phyloP scores from a whole-genome alignment of 495 filamentous ascomycete species.

The Cercophora newfieldiana region DNA sequence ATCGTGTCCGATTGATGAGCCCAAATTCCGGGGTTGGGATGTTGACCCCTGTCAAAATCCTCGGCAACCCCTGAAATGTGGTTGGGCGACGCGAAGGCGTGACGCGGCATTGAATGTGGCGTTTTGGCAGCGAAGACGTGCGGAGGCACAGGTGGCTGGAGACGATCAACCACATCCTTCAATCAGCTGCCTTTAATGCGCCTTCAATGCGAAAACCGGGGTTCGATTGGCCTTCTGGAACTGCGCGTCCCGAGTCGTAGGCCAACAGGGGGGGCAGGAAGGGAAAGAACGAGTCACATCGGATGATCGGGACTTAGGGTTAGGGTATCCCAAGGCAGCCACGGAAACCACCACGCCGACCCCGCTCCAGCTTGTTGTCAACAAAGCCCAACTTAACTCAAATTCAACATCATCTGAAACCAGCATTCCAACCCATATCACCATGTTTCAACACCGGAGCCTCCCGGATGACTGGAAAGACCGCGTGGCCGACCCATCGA shows the following conservation, averaged over 20 bases:
- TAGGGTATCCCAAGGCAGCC: too few relatives aligned
- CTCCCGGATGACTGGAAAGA: not conserved
- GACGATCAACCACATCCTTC: not conserved
- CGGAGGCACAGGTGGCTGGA: not conserved
- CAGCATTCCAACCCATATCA: not conserved
- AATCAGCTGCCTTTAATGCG: not conserved
- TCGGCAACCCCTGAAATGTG: not conserved
- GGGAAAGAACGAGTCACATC: too few relatives aligned
- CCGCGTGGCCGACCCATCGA: slow-evolving; percentile 9
- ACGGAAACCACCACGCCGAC: too few relatives aligned
- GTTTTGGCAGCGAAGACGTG: not conserved
- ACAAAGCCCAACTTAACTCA: too few relatives aligned
- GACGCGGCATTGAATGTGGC: not conserved
- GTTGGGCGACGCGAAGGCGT: not conserved
- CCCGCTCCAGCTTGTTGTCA: too few relatives aligned
- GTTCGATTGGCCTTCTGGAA: too few relatives aligned
- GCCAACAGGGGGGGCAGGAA: too few relatives aligned
- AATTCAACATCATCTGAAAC: not conserved
- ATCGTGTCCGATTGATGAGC: not conserved
- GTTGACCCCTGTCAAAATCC: not conserved
- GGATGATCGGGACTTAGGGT: too few relatives aligned
- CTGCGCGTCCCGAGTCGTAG: too few relatives aligned
- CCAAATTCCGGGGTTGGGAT: not conserved
- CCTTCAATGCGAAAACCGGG: not conserved
- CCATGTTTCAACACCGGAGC: not conserved